Evolutionary conservation across 2,329 filamentous ascomycete species (phyloP).

Genomic region (Neofusicoccum sp.): DNA sequence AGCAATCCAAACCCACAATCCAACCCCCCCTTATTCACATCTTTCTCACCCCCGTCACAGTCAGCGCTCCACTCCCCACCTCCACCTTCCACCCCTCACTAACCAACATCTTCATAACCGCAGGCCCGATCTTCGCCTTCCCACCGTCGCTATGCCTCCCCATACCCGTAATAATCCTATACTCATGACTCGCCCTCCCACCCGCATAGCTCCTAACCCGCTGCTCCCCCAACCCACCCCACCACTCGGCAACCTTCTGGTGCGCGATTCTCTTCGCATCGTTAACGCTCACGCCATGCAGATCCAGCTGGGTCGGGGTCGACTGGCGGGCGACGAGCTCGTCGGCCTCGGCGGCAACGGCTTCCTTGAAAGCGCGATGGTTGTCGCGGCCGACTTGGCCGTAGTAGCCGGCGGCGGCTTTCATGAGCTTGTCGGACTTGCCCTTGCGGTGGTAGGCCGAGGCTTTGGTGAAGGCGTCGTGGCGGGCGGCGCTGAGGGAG

Average conservation of each 20-base stretch:
- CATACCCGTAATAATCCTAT: slow-evolving; percentile 75
- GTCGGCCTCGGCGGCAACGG: slow-evolving; percentile 68
- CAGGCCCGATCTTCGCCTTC: slow-evolving; percentile 71
- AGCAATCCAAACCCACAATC: neutral
- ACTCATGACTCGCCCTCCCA: slow-evolving; percentile 51
- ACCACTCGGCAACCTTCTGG: slow-evolving; percentile 69
- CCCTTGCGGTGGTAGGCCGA: slow-evolving; percentile 57
- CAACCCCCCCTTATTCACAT: neutral
- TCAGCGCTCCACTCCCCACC: slow-evolving; percentile 66
- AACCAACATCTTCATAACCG: slow-evolving; percentile 72
- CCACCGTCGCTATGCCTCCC: slow-evolving; percentile 78
- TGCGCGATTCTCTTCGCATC: slow-evolving; percentile 78
- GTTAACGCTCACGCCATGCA: slow-evolving; percentile 79
- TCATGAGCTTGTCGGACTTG: slow-evolving; percentile 70
- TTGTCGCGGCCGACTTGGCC: slow-evolving; percentile 67
- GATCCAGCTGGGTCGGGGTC: slow-evolving; percentile 60
- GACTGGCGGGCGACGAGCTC: slow-evolving; percentile 68
- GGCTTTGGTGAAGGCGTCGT: slow-evolving; percentile 57
- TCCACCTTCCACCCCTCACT: slow-evolving; percentile 82
- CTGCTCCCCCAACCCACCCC: slow-evolving; percentile 67
- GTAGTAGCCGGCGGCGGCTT: slow-evolving; percentile 75
- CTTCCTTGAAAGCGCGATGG: slow-evolving; percentile 55
- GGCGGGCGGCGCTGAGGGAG: slow-evolving; percentile 47
- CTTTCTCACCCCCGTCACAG: slow-evolving; percentile 60
- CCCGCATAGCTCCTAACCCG: slow-evolving; percentile 48